Evolutionary conservation across 176 grass and related monocot species (phyloP).

Genomic region (Eragrostis nindensis): DNA sequence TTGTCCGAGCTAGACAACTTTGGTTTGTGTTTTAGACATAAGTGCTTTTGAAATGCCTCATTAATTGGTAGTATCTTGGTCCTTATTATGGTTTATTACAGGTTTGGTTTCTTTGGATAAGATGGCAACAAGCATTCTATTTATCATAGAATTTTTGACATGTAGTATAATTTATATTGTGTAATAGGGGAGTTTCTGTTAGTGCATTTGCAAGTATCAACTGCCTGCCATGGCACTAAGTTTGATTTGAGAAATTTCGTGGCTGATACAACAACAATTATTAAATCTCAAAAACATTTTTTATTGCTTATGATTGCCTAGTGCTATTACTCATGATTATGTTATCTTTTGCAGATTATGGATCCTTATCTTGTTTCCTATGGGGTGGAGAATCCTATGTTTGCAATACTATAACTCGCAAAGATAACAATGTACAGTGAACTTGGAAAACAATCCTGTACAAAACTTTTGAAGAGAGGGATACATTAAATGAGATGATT

Average conservation of each 20-base stretch:
- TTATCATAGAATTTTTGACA: not conserved
- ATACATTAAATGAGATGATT: slow-evolving; percentile 82
- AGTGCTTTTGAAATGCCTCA: not conserved
- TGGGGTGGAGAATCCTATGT: slow-evolving; percentile 92
- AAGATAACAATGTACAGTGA: slow-evolving; percentile 98
- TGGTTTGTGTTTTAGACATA: not conserved
- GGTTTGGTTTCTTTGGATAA: not conserved
- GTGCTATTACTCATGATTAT: not conserved
- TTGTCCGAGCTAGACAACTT: not conserved
- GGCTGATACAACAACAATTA: not conserved
- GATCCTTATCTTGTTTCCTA: slow-evolving; percentile 91
- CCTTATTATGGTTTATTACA: not conserved
- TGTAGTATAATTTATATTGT: not conserved
- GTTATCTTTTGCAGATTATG: slow-evolving; percentile 63
- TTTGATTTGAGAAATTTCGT: not conserved
- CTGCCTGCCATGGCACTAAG: not conserved
- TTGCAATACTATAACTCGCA: slow-evolving; percentile 83
- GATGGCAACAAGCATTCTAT: slow-evolving; percentile 10
- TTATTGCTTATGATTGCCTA: not conserved
- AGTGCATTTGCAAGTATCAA: not conserved
- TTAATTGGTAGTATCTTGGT: not conserved
- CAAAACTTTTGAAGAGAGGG: slow-evolving; percentile 91
- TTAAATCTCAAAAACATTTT: not conserved
- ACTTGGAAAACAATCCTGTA: slow-evolving; percentile 90
- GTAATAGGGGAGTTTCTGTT: not conserved